Percentiles rank a stretch among this genome's conserved stretches.
Conservation (phyloP, 495 filamentous ascomycete species). For the Penicillium longicatenatum region DNA sequence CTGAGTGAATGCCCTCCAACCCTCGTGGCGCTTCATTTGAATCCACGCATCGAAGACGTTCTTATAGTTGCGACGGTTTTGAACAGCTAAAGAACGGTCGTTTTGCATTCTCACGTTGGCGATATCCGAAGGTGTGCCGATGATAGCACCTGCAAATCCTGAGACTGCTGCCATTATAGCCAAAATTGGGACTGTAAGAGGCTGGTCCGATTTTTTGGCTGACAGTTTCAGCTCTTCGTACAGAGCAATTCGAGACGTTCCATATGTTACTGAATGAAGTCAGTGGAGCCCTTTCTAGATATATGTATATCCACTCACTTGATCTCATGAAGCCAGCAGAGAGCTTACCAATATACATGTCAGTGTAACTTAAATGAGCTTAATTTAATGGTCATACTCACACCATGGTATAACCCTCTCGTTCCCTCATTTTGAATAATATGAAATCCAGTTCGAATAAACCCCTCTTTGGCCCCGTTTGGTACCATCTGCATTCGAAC, state of each 20-base stretch:
- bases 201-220: slow-evolving; percentile 47
- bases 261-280: slow-evolving; percentile 39
- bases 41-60: slow-evolving; percentile 78
- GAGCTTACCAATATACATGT: slow-evolving; percentile 11
- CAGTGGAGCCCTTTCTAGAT: neutral
- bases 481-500: slow-evolving; percentile 37
- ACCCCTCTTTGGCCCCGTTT: slow-evolving; percentile 31
- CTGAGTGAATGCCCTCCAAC: slow-evolving; percentile 63
- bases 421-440: slow-evolving; percentile 34
- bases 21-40: slow-evolving; percentile 76
- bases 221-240: slow-evolving; percentile 73
- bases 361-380: neutral
- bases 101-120: slow-evolving; percentile 95
- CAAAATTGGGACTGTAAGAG: slow-evolving; percentile 60
- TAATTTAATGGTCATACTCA: slow-evolving; percentile 15
- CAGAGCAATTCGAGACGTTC: slow-evolving; percentile 42
- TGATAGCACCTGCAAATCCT: slow-evolving; percentile 78
- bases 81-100: slow-evolving; percentile 69
- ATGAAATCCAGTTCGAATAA: slow-evolving; percentile 32
- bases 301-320: slow-evolving; percentile 11
- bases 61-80: slow-evolving; percentile 73
- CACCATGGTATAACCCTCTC: slow-evolving; percentile 38
- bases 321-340: slow-evolving; percentile 32
- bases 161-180: slow-evolving; percentile 72
- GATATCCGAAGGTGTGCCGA: slow-evolving; percentile 85